Conservation (phyloP, 257 asterid species). For the Leonotis leonurus region DNA sequence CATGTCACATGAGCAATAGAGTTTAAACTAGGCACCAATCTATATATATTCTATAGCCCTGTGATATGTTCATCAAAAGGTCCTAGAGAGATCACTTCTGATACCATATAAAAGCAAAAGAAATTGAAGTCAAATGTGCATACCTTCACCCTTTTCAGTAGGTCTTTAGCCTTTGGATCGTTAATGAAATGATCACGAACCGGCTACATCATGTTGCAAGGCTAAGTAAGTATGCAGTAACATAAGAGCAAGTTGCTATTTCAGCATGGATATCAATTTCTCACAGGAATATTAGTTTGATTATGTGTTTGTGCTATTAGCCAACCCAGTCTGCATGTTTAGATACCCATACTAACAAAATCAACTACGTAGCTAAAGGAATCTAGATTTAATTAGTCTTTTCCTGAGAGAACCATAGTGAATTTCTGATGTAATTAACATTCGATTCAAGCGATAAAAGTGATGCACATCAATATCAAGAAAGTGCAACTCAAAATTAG, state of each 20-base stretch:
- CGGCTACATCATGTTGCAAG: neutral
- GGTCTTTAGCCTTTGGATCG: slow-evolving; percentile 59
- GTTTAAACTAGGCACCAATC: neutral
- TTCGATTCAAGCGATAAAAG: neutral
- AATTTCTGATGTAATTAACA: neutral
- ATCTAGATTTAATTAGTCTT: neutral
- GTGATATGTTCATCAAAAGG: neutral
- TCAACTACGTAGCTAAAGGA: neutral
- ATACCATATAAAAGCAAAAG: no score
- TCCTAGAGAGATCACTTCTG: neutral
- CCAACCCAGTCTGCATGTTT: neutral
- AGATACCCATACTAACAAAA: neutral
- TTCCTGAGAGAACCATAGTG: neutral
- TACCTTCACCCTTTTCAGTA: slow-evolving; percentile 73
- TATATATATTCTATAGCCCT: neutral
- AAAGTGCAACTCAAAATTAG: neutral
- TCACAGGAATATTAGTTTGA: neutral
- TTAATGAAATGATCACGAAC: slow-evolving; percentile 60
- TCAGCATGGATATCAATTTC: neutral
- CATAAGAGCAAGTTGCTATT: neutral
- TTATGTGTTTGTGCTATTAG: neutral
- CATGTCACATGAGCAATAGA: neutral
- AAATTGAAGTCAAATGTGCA: slow-evolving; percentile 7
- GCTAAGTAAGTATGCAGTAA: neutral
- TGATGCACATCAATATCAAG: neutral